A percentile compares a stretch with the other conserved stretches of the same genome.
These are phyloP conservation scores for Spathaspora sp. DNA, from an alignment of 1,139 yeast genomes.

Conservation along the genomic window DNA sequence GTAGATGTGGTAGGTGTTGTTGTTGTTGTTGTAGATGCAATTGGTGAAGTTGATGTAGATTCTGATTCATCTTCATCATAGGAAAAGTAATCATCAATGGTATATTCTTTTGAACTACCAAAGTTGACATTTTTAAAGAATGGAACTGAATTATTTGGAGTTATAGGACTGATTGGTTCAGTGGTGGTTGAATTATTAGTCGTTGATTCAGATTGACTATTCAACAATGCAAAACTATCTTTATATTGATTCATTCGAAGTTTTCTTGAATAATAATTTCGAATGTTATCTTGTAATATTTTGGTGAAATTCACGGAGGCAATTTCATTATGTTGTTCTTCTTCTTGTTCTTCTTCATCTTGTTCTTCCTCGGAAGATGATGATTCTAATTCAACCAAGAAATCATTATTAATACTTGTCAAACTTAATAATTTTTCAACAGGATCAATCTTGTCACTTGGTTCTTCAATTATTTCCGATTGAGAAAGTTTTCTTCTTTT, in stretches of 20 bases:
- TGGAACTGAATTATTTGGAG: slow-evolving; percentile 20
- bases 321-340: slow-evolving; percentile 13
- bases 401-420: slow-evolving; percentile 26
- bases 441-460: slow-evolving; percentile 41
- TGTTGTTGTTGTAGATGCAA: slow-evolving; percentile 3
- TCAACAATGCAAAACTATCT: slow-evolving; percentile 35
- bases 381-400: slow-evolving; percentile 13
- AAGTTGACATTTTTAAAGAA: slow-evolving; percentile 43
- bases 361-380: slow-evolving; percentile 10
- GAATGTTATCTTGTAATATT: slow-evolving; percentile 41
- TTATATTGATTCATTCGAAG: slow-evolving; percentile 13
- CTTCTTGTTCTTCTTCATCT: slow-evolving; percentile 11
- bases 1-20: slow-evolving; percentile 15
- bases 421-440: slow-evolving; percentile 44
- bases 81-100: slow-evolving; percentile 41
- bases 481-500: slow-evolving; percentile 17
- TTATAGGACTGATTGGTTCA: slow-evolving; percentile 15
- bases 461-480: slow-evolving; percentile 14
- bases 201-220: slow-evolving; percentile 9
- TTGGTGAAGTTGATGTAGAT: slow-evolving; percentile 4
- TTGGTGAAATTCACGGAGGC: slow-evolving; percentile 38
- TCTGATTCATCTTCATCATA: slow-evolving; percentile 24
- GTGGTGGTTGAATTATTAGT: slow-evolving; percentile 1
- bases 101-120: slow-evolving; percentile 30
- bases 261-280: slow-evolving; percentile 30